These are phyloP conservation scores for Stagonosporopsis chrysanthemi DNA, from an alignment of 2,329 filamentous ascomycete genomes.

Conservation along the genomic window DNA sequence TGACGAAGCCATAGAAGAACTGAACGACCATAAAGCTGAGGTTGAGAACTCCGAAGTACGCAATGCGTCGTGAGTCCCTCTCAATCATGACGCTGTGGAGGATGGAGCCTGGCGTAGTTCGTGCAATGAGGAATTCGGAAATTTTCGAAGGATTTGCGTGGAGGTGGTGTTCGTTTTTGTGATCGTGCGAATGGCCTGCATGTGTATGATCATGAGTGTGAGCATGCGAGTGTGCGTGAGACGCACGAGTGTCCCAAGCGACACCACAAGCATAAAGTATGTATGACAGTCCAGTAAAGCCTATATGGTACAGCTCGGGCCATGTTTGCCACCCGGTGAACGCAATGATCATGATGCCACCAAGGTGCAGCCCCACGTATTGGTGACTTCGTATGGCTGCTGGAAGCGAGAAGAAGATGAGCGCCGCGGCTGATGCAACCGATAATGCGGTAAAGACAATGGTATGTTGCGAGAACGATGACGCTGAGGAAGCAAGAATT, in stretches of 20 bases:
- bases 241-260: slow-evolving; percentile 49
- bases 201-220: slow-evolving; percentile 42
- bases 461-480: slow-evolving; percentile 43
- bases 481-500: slow-evolving; percentile 42
- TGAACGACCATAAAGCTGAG: slow-evolving; percentile 95
- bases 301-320: slow-evolving; percentile 20
- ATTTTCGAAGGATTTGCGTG: slow-evolving; percentile 68
- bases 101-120: slow-evolving; percentile 75
- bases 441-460: slow-evolving; percentile 52
- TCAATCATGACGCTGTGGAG: slow-evolving; percentile 86
- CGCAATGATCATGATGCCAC: slow-evolving; percentile 33
- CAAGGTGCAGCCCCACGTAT: slow-evolving; percentile 43
- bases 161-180: slow-evolving; percentile 44
- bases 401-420: slow-evolving; percentile 54
- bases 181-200: slow-evolving; percentile 40
- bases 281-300: slow-evolving; percentile 34
- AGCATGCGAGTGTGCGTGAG: slow-evolving; percentile 32
- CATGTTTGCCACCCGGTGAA: slow-evolving; percentile 37
- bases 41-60: slow-evolving; percentile 97
- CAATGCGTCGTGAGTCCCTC: slow-evolving; percentile 91
- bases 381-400: slow-evolving; percentile 51
- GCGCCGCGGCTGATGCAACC: slow-evolving; percentile 52
- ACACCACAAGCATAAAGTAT: slow-evolving; percentile 49
- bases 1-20: slow-evolving; percentile 91
- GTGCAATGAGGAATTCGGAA: slow-evolving; percentile 75